Conservation (phyloP, 2,329 filamentous ascomycete genomes). For the Taxawa tesnikishii region DNA sequence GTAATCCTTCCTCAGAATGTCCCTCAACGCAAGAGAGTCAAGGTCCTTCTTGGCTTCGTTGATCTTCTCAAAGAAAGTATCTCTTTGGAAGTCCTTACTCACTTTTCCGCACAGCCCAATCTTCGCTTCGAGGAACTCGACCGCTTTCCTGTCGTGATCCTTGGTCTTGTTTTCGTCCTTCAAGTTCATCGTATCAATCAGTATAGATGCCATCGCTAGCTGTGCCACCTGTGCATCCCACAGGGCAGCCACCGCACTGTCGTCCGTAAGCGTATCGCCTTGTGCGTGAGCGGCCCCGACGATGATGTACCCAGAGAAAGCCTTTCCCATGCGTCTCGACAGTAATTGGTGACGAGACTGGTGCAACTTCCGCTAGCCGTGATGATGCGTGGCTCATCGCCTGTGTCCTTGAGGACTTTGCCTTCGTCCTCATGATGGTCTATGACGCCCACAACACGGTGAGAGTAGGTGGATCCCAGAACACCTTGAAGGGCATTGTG, state of each 20-base stretch:
- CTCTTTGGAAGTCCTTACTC: slow-evolving; percentile 36
- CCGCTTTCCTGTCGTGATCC: slow-evolving; percentile 45
- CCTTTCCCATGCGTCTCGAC: slow-evolving; percentile 44
- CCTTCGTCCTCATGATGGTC: slow-evolving; percentile 72
- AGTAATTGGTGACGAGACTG: slow-evolving; percentile 54
- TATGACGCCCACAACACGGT: slow-evolving; percentile 50
- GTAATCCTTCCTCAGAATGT: slow-evolving; percentile 71
- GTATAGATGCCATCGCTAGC: slow-evolving; percentile 55
- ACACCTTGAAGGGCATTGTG: slow-evolving; percentile 61
- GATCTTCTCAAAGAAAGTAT: slow-evolving; percentile 47
- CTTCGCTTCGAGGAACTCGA: slow-evolving; percentile 45
- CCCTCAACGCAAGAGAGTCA: slow-evolving; percentile 44
- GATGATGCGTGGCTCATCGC: slow-evolving; percentile 46
- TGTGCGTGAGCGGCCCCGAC: slow-evolving; percentile 25
- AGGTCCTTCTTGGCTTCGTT: slow-evolving; percentile 57
- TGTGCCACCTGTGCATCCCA: slow-evolving; percentile 51
- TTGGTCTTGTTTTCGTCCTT: slow-evolving; percentile 49
- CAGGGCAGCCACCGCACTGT: slow-evolving; percentile 22
- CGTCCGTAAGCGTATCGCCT: slow-evolving; percentile 22
- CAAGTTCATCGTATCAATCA: slow-evolving; percentile 62
- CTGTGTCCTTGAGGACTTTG: slow-evolving; percentile 34
- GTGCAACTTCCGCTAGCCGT: slow-evolving; percentile 60
- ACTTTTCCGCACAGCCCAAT: slow-evolving; percentile 26
- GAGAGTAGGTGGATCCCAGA: slow-evolving; percentile 41
- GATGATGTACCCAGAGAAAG: slow-evolving; percentile 16